Percentiles rank a stretch among this genome's conserved stretches.
These are phyloP conservation scores for Candida mesenterica DNA, from an alignment of 1,139 yeast species.

Conservation along the genomic window DNA sequence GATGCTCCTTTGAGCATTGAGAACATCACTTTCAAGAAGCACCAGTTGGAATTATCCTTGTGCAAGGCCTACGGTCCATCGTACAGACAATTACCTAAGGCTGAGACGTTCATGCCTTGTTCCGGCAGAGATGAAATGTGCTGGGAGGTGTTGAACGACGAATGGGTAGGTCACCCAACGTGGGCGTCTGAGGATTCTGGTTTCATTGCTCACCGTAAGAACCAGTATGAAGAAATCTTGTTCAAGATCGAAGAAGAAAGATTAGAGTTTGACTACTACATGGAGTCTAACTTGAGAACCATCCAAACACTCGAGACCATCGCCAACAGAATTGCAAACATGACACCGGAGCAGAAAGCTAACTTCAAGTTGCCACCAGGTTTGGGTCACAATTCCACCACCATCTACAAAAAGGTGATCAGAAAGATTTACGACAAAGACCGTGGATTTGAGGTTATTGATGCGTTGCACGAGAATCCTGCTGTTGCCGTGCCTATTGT, in stretches of 20 bases:
- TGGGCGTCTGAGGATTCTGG: slow-evolving; percentile 99
- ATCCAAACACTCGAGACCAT: slow-evolving; percentile 94
- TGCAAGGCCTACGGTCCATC: slow-evolving; percentile 93
- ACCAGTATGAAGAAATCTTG: slow-evolving; percentile 93
- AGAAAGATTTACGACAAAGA: slow-evolving; percentile 92
- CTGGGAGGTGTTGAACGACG: slow-evolving; percentile 97
- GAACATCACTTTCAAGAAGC: slow-evolving; percentile 84
- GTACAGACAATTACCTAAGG: slow-evolving; percentile 87
- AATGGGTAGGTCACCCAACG: slow-evolving; percentile 99
- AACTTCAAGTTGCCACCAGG: slow-evolving; percentile 88
- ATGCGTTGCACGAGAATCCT: slow-evolving; percentile 92
- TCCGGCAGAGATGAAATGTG: slow-evolving; percentile 99
- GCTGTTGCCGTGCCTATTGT: slow-evolving; percentile 94
- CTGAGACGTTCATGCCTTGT: slow-evolving; percentile 96
- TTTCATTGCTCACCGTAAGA: slow-evolving; percentile 94
- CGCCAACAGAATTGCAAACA: slow-evolving; percentile 89
- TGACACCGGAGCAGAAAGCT: slow-evolving; percentile 88
- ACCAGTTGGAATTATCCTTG: slow-evolving; percentile 79
- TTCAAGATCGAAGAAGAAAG: slow-evolving; percentile 97
- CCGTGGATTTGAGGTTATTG: slow-evolving; percentile 93
- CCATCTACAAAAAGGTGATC: slow-evolving; percentile 90
- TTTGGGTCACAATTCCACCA: slow-evolving; percentile 83
- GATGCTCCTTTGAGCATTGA: slow-evolving; percentile 78
- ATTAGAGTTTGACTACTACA: slow-evolving; percentile 91
- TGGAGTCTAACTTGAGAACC: slow-evolving; percentile 92